These are phyloP conservation scores for Thecamonas trahens DNA, from an alignment of 78 protist species.

Conservation along the genomic window DNA sequence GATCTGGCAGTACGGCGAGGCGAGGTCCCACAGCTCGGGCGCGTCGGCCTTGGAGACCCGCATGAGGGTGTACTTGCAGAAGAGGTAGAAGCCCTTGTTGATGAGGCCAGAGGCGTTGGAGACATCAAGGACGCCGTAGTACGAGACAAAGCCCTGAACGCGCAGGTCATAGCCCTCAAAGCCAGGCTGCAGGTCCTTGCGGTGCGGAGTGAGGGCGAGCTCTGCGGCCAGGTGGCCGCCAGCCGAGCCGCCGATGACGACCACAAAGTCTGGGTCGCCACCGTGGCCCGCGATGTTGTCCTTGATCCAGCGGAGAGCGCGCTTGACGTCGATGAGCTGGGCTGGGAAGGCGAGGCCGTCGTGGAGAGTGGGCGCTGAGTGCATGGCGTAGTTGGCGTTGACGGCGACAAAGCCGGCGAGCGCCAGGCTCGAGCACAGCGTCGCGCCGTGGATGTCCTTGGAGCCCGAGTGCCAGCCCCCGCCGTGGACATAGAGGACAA, in stretches of 20 bases:
- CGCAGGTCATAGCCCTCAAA: conserved; percentile 4
- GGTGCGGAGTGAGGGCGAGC: conserved; percentile 4
- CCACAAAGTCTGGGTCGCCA: conserved; percentile 17
- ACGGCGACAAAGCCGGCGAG: conserved; percentile 14
- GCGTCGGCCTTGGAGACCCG: neutral
- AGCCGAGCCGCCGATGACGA: conserved; percentile 20
- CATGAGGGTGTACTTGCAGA: conserved; percentile 3
- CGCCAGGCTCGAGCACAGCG: conserved; percentile 7
- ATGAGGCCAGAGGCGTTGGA: neutral
- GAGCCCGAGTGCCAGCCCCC: conserved; percentile 15
- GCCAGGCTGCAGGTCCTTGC: neutral
- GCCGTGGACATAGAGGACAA: conserved; percentile 12
- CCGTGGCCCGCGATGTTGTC: conserved; percentile 22
- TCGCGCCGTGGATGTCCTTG: neutral
- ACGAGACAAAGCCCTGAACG: conserved; percentile 16
- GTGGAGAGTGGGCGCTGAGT: conserved; percentile 7
- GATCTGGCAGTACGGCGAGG: conserved; percentile 15
- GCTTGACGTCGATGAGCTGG: conserved; percentile 15
- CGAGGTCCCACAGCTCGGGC: conserved; percentile 9
- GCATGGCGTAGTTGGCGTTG: conserved; percentile 12
- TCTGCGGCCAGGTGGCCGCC: conserved; percentile 21
- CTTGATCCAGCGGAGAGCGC: conserved; percentile 14
- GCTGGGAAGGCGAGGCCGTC: conserved; percentile 17
- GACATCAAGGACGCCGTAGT: conserved; percentile 20
- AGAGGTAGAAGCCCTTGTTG: conserved; percentile 8